Base-by-base conservation (phyloP, 2,329 filamentous ascomycete species). In the Sphaerulina vaccinii region DNA sequence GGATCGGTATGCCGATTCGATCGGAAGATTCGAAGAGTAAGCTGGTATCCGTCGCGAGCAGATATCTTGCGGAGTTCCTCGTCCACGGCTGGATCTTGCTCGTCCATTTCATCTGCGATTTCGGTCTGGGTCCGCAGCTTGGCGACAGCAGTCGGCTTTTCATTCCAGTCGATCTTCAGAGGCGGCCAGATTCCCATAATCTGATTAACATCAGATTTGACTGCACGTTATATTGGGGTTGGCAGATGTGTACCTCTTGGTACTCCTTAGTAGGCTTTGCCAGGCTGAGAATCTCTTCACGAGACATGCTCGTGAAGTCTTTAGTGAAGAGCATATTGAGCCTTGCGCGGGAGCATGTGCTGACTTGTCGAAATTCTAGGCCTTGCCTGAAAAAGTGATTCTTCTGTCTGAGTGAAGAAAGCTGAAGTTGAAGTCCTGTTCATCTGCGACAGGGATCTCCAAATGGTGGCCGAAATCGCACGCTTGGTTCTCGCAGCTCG, bases 251-350 rank as follows among this genome's bases (percentile, higher is more conserved):
- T 51, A 54, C 56, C 29, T 56, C 54, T 47, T 51, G 41, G 44
- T 58, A 58, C 43, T 51, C 55, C 13, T 44, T 43, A 6, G 54
- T 57, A 2, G 56, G 53, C n/a, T 44, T 53, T 10, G 56, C 56
- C 15, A 58, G 44, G 33, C 51, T 50, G 10, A 49, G 43, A 24
- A 58, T 54, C 23, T 58, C 49, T 35, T 54, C 46, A 23, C 47
- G 41, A 29, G 56, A 54, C 51, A 58, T 53, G 29, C 27, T 49
- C 40, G 54, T 44, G 50, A 58, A 49, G 33, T 58, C 55, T 18
- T 52, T 39, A 10, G 24, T 50, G 44, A 44, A 44, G 21, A 49
- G 44, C 47, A 57, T 52, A 2, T 38, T 42, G 48, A 19, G 11
- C 11, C n/a, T 10, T 32, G 11, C 27, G 27, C n/a, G 11, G 27